Conservation (phyloP, 2,329 filamentous ascomycete genomes). For the Chalaropsis thielavioides region DNA sequence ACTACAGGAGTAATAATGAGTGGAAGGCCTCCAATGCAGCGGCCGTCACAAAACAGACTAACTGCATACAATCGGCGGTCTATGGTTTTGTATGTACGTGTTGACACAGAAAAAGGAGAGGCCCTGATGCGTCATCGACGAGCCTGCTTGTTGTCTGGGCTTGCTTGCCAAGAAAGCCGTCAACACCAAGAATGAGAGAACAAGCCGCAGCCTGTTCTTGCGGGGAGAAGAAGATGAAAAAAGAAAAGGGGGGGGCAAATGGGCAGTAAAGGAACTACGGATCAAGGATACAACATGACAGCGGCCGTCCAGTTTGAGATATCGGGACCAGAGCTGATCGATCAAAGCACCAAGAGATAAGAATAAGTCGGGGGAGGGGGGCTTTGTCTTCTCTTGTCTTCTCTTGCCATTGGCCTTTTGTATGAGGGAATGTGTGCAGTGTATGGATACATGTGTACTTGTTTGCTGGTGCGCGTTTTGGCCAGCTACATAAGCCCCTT, state of each 20-base stretch:
- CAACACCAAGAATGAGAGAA: background rate
- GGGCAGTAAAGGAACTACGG: background rate
- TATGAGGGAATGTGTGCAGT: too few species aligned
- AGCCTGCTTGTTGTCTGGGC: background rate
- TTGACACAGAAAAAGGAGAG: background rate
- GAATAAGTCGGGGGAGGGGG: too few species aligned
- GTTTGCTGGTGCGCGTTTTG: background rate
- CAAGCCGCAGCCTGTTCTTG: background rate
- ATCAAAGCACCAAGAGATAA: background rate
- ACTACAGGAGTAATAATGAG: background rate
- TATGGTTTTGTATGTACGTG: background rate
- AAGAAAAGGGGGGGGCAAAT: background rate
- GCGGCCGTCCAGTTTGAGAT: background rate
- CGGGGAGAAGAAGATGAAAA: background rate
- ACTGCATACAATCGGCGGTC: background rate
- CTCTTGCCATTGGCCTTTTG: background rate
- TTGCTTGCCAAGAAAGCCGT: background rate
- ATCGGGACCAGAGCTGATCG: background rate
- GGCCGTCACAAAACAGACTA: slow-evolving; percentile 2
- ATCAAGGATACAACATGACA: background rate
- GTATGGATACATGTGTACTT: background rate
- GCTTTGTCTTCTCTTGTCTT: too few species aligned
- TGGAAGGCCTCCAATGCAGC: slow-evolving; percentile 14
- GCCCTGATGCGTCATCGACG: background rate
- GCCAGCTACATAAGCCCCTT: background rate